Evolutionary conservation across 768 basidiomycete species (phyloP).

Genomic region (Tylopilus intermedius): DNA sequence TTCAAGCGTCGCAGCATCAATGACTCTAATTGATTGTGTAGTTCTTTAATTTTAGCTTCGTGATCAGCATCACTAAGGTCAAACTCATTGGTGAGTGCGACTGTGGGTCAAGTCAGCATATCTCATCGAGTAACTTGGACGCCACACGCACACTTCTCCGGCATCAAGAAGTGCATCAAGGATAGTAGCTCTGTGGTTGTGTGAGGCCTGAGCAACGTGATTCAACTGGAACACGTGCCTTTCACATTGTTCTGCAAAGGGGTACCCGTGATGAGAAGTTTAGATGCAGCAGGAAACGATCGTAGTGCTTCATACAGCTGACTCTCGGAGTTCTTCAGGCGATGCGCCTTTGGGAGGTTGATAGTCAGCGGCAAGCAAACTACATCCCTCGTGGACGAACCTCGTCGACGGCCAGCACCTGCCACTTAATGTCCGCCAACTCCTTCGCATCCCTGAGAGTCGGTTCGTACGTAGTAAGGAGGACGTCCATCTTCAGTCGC

Average conservation of each 20-base stretch:
- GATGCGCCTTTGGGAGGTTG: constrained; percentile 66
- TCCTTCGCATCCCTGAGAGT: constrained; percentile 87
- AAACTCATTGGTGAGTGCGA: constrained; percentile 91
- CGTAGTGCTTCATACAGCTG: constrained; percentile 92
- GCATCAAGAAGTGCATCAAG: constrained; percentile 99
- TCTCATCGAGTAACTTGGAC: not conserved
- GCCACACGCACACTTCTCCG: constrained; percentile 77
- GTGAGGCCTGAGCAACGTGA: constrained; percentile 7
- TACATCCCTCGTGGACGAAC: constrained; percentile 35
- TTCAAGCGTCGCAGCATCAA: constrained; percentile 95
- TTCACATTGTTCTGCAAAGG: constrained; percentile 99
- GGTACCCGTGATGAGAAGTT: constrained; percentile 96
- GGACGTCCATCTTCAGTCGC: constrained; percentile 93
- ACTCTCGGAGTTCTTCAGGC: constrained; percentile 95
- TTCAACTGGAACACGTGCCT: constrained; percentile 45
- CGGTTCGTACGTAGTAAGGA: constrained; percentile 95
- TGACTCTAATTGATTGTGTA: constrained; percentile 87
- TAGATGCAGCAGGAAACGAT: constrained; percentile 84
- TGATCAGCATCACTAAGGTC: constrained; percentile 92
- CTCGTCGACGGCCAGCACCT: constrained; percentile 93
- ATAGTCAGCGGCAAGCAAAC: constrained; percentile 15
- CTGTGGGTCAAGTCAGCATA: constrained; percentile 36
- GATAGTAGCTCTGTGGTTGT: constrained; percentile 73
- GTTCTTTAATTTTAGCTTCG: constrained; percentile 90
- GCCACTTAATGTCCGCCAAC: constrained; percentile 94